Base-by-base conservation (phyloP, 306 rosid species). In the Elaeagnus macrophylla region DNA sequence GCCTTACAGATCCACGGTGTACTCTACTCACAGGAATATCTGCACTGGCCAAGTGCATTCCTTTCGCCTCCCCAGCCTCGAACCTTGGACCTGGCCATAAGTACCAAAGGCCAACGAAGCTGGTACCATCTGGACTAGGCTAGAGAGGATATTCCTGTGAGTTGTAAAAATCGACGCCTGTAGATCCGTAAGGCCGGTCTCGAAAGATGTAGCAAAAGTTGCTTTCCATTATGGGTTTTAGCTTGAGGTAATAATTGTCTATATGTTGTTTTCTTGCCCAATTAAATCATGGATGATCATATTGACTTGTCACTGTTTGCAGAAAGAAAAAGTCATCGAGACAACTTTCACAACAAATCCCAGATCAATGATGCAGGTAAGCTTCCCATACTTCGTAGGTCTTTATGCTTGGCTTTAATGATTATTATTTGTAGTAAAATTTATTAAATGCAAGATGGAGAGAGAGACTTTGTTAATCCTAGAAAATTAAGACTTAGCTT, bases 331-430 rank as follows among this genome's bases (percentile, higher is more conserved):
- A 12, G 84, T 82, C 14, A 65, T 86, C 38, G 93, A 80, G 87
- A 84, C 96, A 51, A 86, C 97, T 36, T 91, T 84, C 78, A 69
- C 95, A 1, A 71, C 93, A 69, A 91, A 91, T 76, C 80, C 85
- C 56, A 75, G 75, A 63, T 82, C 96, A 54, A 91, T 91, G 97
- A 91, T 86, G 97, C 97, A 86, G 66, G 97, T 91, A 80, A 72
- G 94, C 58, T 61, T 64, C 66, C 55, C 44, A 7, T 39, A 7
- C 45, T 39, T 51, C 35, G 8, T 35, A 12, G 14, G 14, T 18
- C 47, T 25, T 25, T n/a, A 3, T 17, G n/a, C 44, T 10, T 20
- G 1, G 25, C 14, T 41, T 7, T 2, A 25, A 25, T 25, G 32
- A 25, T 25, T 25, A 25, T 25, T 25, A 25, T 25, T 37, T 13